phyloP scores from a whole-genome alignment of 73 alveolate species.

The Uronychia setigera region DNA sequence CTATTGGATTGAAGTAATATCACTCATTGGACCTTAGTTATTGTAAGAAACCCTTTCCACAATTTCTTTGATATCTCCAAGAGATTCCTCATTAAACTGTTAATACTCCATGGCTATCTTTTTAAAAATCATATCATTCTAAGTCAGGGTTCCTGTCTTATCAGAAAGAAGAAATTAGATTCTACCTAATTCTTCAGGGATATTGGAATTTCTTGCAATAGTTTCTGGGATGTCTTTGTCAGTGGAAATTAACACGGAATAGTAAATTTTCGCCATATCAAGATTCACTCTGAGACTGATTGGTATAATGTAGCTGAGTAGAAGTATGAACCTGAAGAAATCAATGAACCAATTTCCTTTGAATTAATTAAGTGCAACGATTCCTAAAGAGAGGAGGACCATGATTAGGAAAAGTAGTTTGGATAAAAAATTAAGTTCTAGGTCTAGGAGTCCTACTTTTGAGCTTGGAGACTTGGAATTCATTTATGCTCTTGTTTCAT shows the following conservation, averaged over 20 bases:
- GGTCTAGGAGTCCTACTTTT: conserved; percentile 80
- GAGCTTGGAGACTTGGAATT: conserved; percentile 77
- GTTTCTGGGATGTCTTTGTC: conserved; percentile 86
- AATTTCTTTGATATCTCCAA: conserved; percentile 70
- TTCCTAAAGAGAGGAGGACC: conserved; percentile 63
- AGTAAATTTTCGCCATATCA: conserved; percentile 88
- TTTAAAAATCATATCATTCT: conserved; percentile 92
- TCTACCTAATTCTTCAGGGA: conserved; percentile 96
- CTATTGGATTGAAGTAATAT: too few relatives aligned
- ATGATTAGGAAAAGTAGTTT: conserved; percentile 75
- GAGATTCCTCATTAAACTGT: conserved; percentile 69
- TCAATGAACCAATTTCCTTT: conserved; percentile 73
- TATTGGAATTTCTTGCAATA: conserved; percentile 81
- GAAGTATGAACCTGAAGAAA: conserved; percentile 73
- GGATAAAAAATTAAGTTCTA: conserved; percentile 79
- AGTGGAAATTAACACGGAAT: conserved; percentile 63
- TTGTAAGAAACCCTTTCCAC: conserved; percentile 54
- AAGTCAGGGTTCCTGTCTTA: conserved; percentile 95
- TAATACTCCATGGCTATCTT: conserved; percentile 74
- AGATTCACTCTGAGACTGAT: conserved; percentile 88
- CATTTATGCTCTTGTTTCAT: conserved; percentile 86
- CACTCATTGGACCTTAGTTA: conserved; percentile 65
- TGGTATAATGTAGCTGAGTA: conserved; percentile 85
- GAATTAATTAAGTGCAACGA: conserved; percentile 76
- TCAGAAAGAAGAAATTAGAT: conserved; percentile 86